A percentile compares a stretch with the other conserved stretches of the same genome.
phyloP scores from a whole-genome alignment of 2,329 filamentous ascomycete species.

The Fusarium sp. region DNA sequence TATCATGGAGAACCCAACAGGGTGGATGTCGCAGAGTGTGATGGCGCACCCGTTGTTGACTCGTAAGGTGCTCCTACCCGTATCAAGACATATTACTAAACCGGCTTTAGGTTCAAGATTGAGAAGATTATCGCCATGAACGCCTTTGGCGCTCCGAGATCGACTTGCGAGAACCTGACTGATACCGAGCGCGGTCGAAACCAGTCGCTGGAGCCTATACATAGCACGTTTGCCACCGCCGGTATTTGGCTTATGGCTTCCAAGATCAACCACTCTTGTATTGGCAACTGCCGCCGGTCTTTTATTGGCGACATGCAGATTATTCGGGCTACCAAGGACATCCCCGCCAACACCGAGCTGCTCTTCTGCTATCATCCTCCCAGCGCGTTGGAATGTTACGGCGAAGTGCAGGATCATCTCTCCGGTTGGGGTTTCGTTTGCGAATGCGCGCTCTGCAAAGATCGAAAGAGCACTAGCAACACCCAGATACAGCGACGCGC shows the following conservation, averaged over 20 bases:
- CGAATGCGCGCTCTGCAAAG: neutral
- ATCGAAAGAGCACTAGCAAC: neutral
- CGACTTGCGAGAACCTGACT: neutral
- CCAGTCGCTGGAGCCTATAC: neutral
- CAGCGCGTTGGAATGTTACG: neutral
- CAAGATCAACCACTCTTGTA: neutral
- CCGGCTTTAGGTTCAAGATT: neutral
- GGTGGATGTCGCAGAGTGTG: neutral
- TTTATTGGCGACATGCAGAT: neutral
- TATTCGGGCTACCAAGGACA: neutral
- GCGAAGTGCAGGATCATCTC: neutral
- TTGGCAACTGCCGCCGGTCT: neutral
- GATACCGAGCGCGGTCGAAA: neutral
- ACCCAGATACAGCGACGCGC: slow-evolving; percentile 19
- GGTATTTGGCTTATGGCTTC: neutral
- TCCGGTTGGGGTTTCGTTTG: neutral
- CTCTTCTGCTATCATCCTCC: neutral
- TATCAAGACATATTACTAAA: neutral
- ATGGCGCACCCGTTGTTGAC: neutral
- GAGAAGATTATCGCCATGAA: neutral
- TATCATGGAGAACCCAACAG: neutral
- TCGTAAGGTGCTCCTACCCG: neutral
- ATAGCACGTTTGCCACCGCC: neutral
- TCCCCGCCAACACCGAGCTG: neutral
- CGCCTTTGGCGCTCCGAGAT: neutral